Base-by-base conservation (phyloP, 1,284 basidiomycete species). In the Sporisorium reilianum region DNA sequence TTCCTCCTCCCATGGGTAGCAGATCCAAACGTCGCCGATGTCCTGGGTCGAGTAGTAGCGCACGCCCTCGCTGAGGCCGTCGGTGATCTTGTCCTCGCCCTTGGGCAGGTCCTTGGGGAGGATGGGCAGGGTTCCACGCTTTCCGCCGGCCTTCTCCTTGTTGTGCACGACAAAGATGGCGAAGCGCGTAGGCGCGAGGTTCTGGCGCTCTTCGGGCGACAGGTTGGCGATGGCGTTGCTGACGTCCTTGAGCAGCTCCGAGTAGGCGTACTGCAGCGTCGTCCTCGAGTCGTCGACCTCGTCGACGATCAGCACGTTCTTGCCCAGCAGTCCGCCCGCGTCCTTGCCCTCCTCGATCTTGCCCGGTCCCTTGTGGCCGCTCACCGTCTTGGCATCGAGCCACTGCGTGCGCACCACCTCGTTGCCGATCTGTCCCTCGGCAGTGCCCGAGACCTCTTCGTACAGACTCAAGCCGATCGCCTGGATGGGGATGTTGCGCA, bases 91-190 rank as follows among this genome's bases (percentile, higher is more conserved):
- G 49, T 82, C 78, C 22, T 64, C 53, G 23, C 53, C 64, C 67
- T 71, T 70, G 46, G 75, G 30, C 2, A 68, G 55, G 22, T 77
- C 65, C 40, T 64, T 68, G 23, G 77, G 61, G 6, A 81, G 41
- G 48, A 84, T 79, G 42, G 83, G 83, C 28, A 84, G 75, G 9
- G 67, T 65, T 16, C 82, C 83, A 18, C 79, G 73, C 75, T 84
- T 84, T 26, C 70, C 75, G 16, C 75, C 77, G 12, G 54, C 50
- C 75, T 81, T 80, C 53, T 74, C 59, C 62, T 81, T 81, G 76
- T 84, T 84, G 75, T 84, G 78, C 18, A 84, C 83, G 38, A 84
- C 83, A 68, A 84, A 84, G 69, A 83, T 82, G 42, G 80, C 80
- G 55, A 83, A 83, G n/a, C 78, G 77, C 20, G 83, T 84, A 11